Evolutionary conservation across 2,329 filamentous ascomycete genomes (phyloP), one percentile per base, ranked within the genome.

Genomic region (Pseudofabraea citricarpa): DNA sequence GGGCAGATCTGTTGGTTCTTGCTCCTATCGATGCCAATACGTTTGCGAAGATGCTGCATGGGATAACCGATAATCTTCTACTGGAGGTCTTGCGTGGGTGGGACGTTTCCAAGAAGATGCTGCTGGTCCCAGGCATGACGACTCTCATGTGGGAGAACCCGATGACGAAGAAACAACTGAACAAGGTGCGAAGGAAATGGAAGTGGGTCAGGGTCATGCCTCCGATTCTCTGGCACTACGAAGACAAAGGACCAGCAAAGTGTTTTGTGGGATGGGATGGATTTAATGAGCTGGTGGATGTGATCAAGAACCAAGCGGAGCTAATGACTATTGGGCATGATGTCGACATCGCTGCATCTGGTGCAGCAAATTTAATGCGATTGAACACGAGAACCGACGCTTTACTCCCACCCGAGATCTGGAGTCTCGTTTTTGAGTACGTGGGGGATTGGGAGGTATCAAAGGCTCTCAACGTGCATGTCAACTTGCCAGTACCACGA

Each of bases 371-470:
- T 21, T 66, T 73, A 21, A 68, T 70, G 36, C 63, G 67, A 48
- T 60, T 66, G 32, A 66, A 66, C 22, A 57, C 61, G 38, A 66
- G 62, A 47, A 64, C 62, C 19, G 50, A 60, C 48, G 47, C 58
- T 36, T 70, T 70, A 32, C 70, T 97, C 1, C 91, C 91, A 0
- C 81, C 86, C 0, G 91, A 97, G 64, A 76, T 96, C 29, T 95
- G 90, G 89, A 85, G 85, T 23, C 85, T 91, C 45, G 85, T 97
- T 37, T 80, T 96, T 33, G 87, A 94, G 51, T 81, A 84, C 49
- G 79, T 90, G 1, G 81, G 81, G 33, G 91, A 97, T 62, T 97
- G 91, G 91, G 91, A 96, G 65, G 72, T 94, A 16, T 86, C 91
- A 8, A 83, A 83, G 52, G 84, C 87, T 1, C 71, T 96, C 5